A percentile compares a stretch with the other conserved stretches of the same genome.
phyloP scores from a whole-genome alignment of 2,329 filamentous ascomycete genomes.

The Madurella mycetomatis region DNA sequence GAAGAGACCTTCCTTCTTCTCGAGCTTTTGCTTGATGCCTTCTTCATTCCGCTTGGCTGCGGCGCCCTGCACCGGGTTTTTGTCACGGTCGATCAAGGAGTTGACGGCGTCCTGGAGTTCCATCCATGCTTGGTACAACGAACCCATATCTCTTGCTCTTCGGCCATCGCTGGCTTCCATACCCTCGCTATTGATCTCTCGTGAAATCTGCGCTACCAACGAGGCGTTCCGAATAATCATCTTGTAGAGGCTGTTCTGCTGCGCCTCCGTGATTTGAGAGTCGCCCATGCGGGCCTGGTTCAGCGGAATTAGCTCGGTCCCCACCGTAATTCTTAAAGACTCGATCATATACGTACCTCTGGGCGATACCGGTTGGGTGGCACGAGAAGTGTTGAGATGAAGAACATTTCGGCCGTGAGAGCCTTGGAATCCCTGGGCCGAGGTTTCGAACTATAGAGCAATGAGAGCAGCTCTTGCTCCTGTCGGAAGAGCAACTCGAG shows the following conservation, averaged over 20 bases:
- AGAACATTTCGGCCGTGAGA: slow-evolving; percentile 87
- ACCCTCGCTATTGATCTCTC: slow-evolving; percentile 55
- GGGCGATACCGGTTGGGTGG: slow-evolving; percentile 90
- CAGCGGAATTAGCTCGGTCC: background rate
- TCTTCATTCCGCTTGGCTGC: slow-evolving; percentile 78
- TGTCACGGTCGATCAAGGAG: slow-evolving; percentile 83
- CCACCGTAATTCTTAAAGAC: background rate
- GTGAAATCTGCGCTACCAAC: slow-evolving; percentile 67
- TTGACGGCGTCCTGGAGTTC: slow-evolving; percentile 87
- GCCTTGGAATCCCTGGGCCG: slow-evolving; percentile 50
- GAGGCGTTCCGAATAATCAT: slow-evolving; percentile 73
- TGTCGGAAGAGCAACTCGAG: slow-evolving; percentile 78
- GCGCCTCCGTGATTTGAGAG: slow-evolving; percentile 77
- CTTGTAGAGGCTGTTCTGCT: slow-evolving; percentile 86
- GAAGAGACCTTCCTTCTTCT: slow-evolving; percentile 98
- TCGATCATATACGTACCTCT: slow-evolving; percentile 39
- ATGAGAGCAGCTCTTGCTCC: slow-evolving; percentile 74
- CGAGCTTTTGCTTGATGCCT: slow-evolving; percentile 94
- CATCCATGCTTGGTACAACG: slow-evolving; percentile 77
- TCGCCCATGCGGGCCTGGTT: slow-evolving; percentile 65
- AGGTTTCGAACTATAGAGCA: slow-evolving; percentile 80
- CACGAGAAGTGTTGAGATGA: slow-evolving; percentile 78
- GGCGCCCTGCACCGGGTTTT: slow-evolving; percentile 74
- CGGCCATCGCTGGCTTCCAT: slow-evolving; percentile 33
- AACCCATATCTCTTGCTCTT: slow-evolving; percentile 59